These are phyloP conservation scores for Suillus tomentosus DNA, from an alignment of 768 basidiomycete species.

Conservation along the genomic window DNA sequence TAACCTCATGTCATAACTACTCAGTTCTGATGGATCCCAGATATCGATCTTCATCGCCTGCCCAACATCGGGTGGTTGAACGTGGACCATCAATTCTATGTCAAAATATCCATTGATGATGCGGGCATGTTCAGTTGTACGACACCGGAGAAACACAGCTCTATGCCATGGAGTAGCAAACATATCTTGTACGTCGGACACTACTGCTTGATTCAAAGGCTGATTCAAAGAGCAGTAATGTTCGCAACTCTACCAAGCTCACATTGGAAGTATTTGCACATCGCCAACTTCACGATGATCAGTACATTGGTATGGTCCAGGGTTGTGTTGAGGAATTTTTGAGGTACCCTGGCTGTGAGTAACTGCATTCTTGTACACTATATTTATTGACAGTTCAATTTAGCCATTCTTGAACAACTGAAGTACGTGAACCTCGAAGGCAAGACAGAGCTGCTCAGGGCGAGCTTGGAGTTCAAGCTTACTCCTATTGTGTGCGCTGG, in stretches of 20 bases:
- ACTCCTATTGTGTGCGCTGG: background rate
- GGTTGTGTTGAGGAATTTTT: background rate
- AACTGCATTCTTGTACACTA: background rate
- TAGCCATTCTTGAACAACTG: constrained; percentile 2
- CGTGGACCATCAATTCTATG: constrained; percentile 10
- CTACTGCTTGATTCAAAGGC: background rate
- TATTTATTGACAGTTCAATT: background rate
- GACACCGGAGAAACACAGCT: background rate
- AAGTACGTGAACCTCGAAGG: background rate
- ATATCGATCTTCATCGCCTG: constrained; percentile 5
- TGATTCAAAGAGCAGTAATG: constrained; percentile 4
- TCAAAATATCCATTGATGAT: constrained; percentile 4
- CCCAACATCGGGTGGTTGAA: constrained; percentile 10
- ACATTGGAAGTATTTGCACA: constrained; percentile 9
- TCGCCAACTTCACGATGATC: constrained; percentile 9
- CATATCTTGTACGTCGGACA: constrained; percentile 1
- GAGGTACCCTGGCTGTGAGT: background rate
- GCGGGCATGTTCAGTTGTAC: background rate
- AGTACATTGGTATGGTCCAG: constrained; percentile 8
- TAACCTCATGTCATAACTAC: background rate
- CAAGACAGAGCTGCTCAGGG: background rate
- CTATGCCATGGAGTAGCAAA: constrained; percentile 6
- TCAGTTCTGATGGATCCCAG: constrained; percentile 1
- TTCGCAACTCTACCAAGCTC: constrained; percentile 1
- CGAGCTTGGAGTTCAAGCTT: constrained; percentile 8